Conservation (phyloP, 495 filamentous ascomycete genomes). For the Neurospora sp. region DNA sequence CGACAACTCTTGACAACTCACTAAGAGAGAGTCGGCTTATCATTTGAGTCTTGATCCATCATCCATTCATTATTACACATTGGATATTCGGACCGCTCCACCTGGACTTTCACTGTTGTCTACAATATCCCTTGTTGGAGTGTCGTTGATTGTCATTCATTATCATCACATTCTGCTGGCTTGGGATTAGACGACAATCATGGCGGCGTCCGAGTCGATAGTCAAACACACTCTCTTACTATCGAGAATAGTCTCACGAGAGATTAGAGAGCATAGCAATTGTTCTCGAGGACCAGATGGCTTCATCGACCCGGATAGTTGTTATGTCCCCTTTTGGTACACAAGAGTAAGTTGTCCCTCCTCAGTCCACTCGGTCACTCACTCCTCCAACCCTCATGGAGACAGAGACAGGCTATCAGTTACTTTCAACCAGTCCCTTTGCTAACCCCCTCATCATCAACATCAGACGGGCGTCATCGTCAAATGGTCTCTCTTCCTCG, state of each 20-base stretch:
- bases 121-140: not conserved
- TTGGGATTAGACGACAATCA: not conserved
- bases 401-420: not conserved
- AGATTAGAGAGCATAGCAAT: not conserved
- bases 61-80: not conserved
- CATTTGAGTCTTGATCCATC: not conserved
- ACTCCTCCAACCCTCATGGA: not conserved
- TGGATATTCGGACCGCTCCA: not conserved
- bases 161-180: not conserved
- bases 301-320: conserved; percentile 26
- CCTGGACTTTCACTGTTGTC: not conserved
- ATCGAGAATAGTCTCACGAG: not conserved
- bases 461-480: conserved; percentile 48
- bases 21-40: not conserved
- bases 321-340: conserved; percentile 35
- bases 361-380: not conserved
- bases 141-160: not conserved
- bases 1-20: not conserved
- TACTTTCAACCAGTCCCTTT: not conserved
- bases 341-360: conserved; percentile 24
- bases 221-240: not conserved
- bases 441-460: not conserved
- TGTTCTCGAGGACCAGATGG: conserved; percentile 11
- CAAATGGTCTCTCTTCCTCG: conserved; percentile 61
- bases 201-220: not conserved